Base-by-base conservation (phyloP, 768 basidiomycete species). In the Lyophyllum semitale region DNA sequence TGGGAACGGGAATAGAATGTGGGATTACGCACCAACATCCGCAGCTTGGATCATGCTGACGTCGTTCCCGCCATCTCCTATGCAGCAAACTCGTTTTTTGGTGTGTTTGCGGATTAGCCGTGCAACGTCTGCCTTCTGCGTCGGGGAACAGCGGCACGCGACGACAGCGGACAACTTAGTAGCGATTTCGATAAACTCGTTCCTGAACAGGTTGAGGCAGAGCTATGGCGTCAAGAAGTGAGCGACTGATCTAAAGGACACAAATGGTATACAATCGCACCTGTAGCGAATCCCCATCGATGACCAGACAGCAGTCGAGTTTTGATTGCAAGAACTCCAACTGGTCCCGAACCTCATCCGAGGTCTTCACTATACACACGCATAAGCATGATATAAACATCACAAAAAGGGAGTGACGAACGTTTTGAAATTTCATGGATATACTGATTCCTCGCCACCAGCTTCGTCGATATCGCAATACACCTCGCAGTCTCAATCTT, bases 1-100 rank as follows among this genome's bases (percentile, higher is more conserved):
- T 22, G 26, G 29, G 33, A 41, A 38, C 52, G 15, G 27, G 18
- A n/a, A 23, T 41, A 22, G 43, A 40, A 11, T 29, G 29, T 29
- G 4, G 23, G 3, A 17, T 18, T 8, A 85, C 93, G 68, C 45
- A 94, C 95, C 96, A 55, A 99, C 95, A 65, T 98, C 94, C 2
- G 97, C 97, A 1, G 97, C 97, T 66, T 98, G 97, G 58, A 99
- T 99, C 97, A 99, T 99, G 69, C 92, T 94, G 59, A 99, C 97
- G 68, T 99, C 97, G 69, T 99, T 99, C 4, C 97, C 97, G 30
- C 97, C 97, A 73, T 99, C 97, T 2, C 97, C 97, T 55, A 98
- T 98, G 67, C 97, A 98, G 70, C 96, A 98, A 0, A 99, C 96
- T 0, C 96, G 85, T 71, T 98, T 98, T 73, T 86, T 90, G 2